A percentile compares a stretch with the other conserved stretches of the same genome.
phyloP scores from a whole-genome alignment of 2,329 filamentous ascomycete species.

The Colletotrichum eremochloae region DNA sequence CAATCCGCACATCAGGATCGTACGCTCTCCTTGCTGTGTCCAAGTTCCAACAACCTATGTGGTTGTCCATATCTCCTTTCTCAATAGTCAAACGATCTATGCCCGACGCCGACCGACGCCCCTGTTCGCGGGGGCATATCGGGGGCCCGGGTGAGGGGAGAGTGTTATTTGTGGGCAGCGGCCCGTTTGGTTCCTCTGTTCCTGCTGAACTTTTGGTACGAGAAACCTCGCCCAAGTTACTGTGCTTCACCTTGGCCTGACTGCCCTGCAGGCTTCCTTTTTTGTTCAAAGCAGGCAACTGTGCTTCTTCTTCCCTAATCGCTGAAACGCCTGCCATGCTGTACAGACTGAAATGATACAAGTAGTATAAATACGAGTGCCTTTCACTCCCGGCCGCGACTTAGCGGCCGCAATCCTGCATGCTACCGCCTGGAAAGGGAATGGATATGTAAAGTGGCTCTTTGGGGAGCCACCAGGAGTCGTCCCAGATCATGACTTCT shows the following conservation, averaged over 20 bases:
- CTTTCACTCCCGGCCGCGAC: conserved; percentile 15
- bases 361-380: conserved; percentile 28
- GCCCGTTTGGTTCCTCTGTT: neutral
- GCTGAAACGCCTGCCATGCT: conserved; percentile 42
- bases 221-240: neutral
- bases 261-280: neutral
- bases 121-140: conserved; percentile 10
- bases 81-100: conserved; percentile 29
- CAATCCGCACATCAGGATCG: neutral
- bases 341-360: conserved; percentile 39
- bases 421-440: conserved; percentile 13
- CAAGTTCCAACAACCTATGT: neutral
- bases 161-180: conserved; percentile 18
- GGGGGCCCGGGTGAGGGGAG: conserved; percentile 31
- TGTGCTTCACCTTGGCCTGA: conserved; percentile 2
- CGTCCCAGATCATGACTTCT: conserved; percentile 31
- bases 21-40: conserved; percentile 10
- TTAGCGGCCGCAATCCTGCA: conserved; percentile 24
- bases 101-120: conserved; percentile 7
- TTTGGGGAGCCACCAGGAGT: neutral
- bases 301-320: conserved; percentile 27
- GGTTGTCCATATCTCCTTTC: neutral
- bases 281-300: conserved; percentile 19
- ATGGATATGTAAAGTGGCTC: neutral
- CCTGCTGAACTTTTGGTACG: neutral